These are phyloP conservation scores for Lactarius sanguifluus DNA, from an alignment of 768 basidiomycete genomes.

Conservation along the genomic window DNA sequence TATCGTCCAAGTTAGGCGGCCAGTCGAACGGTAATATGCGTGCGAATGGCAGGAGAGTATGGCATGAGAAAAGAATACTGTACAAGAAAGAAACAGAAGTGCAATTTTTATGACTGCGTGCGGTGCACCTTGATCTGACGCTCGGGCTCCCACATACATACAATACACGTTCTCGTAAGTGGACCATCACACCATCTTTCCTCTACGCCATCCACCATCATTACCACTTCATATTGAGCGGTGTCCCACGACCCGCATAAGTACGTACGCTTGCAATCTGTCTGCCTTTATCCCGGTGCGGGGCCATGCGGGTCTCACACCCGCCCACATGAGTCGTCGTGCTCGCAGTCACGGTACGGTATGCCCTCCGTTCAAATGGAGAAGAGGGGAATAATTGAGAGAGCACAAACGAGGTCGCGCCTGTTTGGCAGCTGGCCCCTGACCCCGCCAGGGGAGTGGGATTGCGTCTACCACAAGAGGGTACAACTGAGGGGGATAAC, in stretches of 20 bases:
- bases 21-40: neutral
- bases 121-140: neutral
- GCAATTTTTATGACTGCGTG: neutral
- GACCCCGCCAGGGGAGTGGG: neutral
- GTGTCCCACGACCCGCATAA: neutral
- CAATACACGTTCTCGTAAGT: neutral
- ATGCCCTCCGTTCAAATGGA: neutral
- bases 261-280: neutral
- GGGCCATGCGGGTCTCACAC: neutral
- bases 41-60: neutral
- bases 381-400: neutral
- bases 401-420: neutral
- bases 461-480: neutral
- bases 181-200: neutral
- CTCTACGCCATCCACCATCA: neutral
- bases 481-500: neutral
- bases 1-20: neutral
- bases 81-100: neutral
- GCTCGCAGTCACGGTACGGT: neutral
- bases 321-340: neutral
- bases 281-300: neutral
- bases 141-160: neutral
- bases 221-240: neutral
- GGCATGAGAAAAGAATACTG: neutral
- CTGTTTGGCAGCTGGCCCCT: neutral